A percentile compares a stretch with the other conserved stretches of the same genome.
These are phyloP conservation scores for Blechomonas ayalai DNA, from an alignment of 208 protist species.

Conservation along the genomic window DNA sequence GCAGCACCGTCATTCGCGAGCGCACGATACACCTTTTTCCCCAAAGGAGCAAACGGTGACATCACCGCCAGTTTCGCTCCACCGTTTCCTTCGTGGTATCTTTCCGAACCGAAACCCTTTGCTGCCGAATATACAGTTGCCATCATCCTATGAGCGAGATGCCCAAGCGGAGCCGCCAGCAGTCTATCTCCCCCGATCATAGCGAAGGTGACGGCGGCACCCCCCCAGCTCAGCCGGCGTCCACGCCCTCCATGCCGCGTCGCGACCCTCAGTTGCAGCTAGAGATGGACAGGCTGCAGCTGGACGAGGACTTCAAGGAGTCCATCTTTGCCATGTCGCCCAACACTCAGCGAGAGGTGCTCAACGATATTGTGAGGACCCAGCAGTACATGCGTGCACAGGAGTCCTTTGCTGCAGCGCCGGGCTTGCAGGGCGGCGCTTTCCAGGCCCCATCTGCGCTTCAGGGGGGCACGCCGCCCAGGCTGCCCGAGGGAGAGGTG, in stretches of 20 bases:
- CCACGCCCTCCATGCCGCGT: neutral
- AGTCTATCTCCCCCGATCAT: neutral
- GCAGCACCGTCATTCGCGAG: no score
- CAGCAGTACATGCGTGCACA: no score
- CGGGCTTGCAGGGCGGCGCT: no score
- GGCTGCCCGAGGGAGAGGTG: no score
- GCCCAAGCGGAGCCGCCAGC: neutral
- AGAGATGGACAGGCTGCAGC: slow-evolving; percentile 30
- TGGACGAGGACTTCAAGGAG: slow-evolving; percentile 63
- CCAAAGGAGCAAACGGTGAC: no score
- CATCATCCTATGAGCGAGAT: neutral
- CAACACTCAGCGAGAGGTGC: slow-evolving; percentile 49
- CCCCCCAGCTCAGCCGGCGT: neutral
- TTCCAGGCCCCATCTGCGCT: no score
- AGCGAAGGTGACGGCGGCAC: neutral
- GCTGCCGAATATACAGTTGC: neutral
- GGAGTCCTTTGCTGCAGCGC: no score
- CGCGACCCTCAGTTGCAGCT: slow-evolving; percentile 36
- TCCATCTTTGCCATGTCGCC: slow-evolving; percentile 67
- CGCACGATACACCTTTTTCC: no score
- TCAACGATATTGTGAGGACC: slow-evolving; percentile 70
- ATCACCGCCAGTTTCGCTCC: no score
- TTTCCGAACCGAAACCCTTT: no score
- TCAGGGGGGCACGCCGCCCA: no score
- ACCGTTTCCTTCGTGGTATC: no score